Evolutionary conservation across 495 filamentous ascomycete species (phyloP).

Genomic region (Penicillium lagena): DNA sequence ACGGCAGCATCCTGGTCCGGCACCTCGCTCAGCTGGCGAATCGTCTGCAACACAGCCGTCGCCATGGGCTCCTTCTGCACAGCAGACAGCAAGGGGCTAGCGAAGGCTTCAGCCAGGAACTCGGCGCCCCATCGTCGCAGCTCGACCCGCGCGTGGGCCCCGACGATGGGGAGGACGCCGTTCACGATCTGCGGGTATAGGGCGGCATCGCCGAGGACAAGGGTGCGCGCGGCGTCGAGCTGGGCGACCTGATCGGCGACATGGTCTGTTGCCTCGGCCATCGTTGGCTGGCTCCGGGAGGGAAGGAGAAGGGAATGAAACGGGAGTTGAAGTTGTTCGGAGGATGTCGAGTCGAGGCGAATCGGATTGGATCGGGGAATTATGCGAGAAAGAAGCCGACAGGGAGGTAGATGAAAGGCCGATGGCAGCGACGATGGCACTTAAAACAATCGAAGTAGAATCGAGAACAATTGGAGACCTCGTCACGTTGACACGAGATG

Average conservation of each 20-base stretch:
- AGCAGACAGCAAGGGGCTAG: conserved; percentile 67
- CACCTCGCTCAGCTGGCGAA: conserved; percentile 67
- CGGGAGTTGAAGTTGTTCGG: not conserved
- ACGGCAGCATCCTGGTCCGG: conserved; percentile 65
- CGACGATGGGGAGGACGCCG: conserved; percentile 83
- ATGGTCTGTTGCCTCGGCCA: conserved; percentile 44
- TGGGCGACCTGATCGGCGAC: conserved; percentile 72
- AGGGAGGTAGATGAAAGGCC: too few species aligned
- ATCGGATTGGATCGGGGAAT: not conserved
- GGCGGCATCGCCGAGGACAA: conserved; percentile 73
- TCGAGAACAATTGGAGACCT: too few species aligned
- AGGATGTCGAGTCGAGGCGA: not conserved
- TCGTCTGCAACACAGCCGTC: conserved; percentile 62
- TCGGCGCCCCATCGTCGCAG: conserved; percentile 93
- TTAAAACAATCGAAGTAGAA: too few species aligned
- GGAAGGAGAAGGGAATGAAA: not conserved
- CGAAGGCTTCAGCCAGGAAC: conserved; percentile 93
- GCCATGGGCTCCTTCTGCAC: conserved; percentile 72
- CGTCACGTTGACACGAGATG: too few species aligned
- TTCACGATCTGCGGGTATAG: conserved; percentile 88
- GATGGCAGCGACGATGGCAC: too few species aligned
- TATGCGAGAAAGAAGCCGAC: not conserved
- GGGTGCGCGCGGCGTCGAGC: conserved; percentile 77
- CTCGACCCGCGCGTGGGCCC: conserved; percentile 63
- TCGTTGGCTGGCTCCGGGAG: conserved; percentile 15